These are phyloP conservation scores for Pythium coloratum DNA, from an alignment of 352 stramenopile genomes.

Conservation along the genomic window DNA sequence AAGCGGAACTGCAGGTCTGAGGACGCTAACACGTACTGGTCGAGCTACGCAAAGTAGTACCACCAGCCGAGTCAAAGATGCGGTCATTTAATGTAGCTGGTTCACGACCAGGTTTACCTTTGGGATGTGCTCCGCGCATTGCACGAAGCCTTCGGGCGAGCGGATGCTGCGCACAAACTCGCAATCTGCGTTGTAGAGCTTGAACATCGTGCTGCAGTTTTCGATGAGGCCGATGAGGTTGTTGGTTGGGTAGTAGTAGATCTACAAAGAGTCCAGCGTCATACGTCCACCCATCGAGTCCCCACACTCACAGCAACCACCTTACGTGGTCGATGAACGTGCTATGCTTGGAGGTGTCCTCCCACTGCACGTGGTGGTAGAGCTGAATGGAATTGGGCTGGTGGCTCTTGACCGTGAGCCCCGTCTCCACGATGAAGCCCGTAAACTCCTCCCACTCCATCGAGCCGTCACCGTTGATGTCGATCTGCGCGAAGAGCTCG, in stretches of 20 bases:
- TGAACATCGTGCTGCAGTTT: conserved; percentile 70
- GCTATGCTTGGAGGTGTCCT: conserved; percentile 87
- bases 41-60: conserved; percentile 27
- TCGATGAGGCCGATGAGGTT: conserved; percentile 75
- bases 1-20: conserved; percentile 83
- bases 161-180: conserved; percentile 64
- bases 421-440: conserved; percentile 89
- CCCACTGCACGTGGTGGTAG: conserved; percentile 76
- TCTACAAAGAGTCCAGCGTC: conserved; percentile 20
- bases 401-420: conserved; percentile 77
- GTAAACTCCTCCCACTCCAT: conserved; percentile 94
- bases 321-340: conserved; percentile 73
- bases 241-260: conserved; percentile 82
- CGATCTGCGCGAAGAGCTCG: conserved; percentile 90
- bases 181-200: conserved; percentile 83
- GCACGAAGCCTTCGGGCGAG: conserved; percentile 71
- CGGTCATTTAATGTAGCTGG: not conserved
- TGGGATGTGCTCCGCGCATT: conserved; percentile 74
- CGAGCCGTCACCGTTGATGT: conserved; percentile 90
- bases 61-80: not conserved
- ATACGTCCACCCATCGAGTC: no score
- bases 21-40: conserved; percentile 79
- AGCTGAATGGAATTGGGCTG: conserved; percentile 87
- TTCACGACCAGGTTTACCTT: conserved; percentile 29
- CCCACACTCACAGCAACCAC: not conserved